Evolutionary conservation across 805 yeast species (phyloP).

Genomic region (Kluyveromyces starmeri): DNA sequence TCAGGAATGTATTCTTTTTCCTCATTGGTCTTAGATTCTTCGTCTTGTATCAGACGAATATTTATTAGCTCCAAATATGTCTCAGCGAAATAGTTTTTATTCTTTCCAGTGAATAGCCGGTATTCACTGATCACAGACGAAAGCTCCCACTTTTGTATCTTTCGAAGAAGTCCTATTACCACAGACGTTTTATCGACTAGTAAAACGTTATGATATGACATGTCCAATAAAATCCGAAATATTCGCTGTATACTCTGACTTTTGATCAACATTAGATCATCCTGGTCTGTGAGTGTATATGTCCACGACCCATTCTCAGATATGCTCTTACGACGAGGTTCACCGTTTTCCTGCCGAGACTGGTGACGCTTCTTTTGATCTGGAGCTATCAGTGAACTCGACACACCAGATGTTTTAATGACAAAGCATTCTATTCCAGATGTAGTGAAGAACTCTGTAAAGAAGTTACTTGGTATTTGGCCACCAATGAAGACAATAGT

Average conservation of each 20-base stretch:
- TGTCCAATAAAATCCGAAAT: slow-evolving; percentile 56
- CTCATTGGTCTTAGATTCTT: slow-evolving; percentile 6
- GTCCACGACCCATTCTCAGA: slow-evolving; percentile 3
- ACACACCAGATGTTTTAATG: slow-evolving; percentile 28
- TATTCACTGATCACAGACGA: slow-evolving; percentile 80
- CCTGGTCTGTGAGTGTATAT: slow-evolving; percentile 31
- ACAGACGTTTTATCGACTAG: slow-evolving; percentile 75
- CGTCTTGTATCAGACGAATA: slow-evolving; percentile 27
- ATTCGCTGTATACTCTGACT: slow-evolving; percentile 55
- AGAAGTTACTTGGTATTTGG: slow-evolving; percentile 69
- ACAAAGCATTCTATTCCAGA: slow-evolving; percentile 41
- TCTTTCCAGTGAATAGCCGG: slow-evolving; percentile 62
- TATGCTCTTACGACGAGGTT: slow-evolving; percentile 1
- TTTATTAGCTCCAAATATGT: slow-evolving; percentile 69
- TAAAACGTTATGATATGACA: slow-evolving; percentile 54
- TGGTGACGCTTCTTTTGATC: slow-evolving; percentile 5
- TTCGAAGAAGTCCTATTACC: slow-evolving; percentile 70
- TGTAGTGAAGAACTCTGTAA: slow-evolving; percentile 55
- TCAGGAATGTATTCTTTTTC: background rate
- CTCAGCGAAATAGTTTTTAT: slow-evolving; percentile 72
- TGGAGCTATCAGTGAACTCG: slow-evolving; percentile 14
- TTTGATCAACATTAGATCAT: slow-evolving; percentile 72
- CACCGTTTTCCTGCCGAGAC: background rate
- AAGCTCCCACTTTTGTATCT: slow-evolving; percentile 82
- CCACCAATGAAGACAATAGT: slow-evolving; percentile 73